Percentiles rank a stretch among this genome's conserved stretches.
phyloP scores from a whole-genome alignment of 768 basidiomycete species.

The Kwoniella sp. region DNA sequence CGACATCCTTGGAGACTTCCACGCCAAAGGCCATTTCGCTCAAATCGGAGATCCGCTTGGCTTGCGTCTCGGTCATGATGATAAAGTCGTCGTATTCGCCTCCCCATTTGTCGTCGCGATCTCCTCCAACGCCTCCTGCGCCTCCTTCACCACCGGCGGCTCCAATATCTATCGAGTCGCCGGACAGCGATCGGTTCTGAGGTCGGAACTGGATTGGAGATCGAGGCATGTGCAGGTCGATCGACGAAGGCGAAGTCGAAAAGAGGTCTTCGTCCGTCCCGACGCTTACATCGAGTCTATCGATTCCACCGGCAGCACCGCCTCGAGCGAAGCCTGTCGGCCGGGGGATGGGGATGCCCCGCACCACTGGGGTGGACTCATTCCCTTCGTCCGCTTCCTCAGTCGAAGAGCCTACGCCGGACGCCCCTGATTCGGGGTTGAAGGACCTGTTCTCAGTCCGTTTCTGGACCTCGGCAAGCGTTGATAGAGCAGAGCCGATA shows the following conservation, averaged over 20 bases:
- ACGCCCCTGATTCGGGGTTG: background rate
- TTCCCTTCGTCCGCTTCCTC: slow-evolving; percentile 5
- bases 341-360: slow-evolving; percentile 2
- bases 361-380: background rate
- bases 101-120: slow-evolving; percentile 11
- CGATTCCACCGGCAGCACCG: background rate
- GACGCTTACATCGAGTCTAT: background rate
- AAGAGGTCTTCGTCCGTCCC: slow-evolving; percentile 11
- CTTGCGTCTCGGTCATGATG: slow-evolving; percentile 89
- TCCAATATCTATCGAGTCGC: background rate
- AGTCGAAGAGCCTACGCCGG: background rate
- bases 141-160: background rate
- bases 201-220: background rate
- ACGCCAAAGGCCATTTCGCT: slow-evolving; percentile 82
- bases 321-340: background rate
- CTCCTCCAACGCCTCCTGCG: background rate
- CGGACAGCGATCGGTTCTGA: background rate
- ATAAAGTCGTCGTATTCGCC: slow-evolving; percentile 87
- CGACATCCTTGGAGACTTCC: slow-evolving; percentile 84
- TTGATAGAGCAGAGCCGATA: slow-evolving; percentile 9
- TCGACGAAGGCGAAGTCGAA: slow-evolving; percentile 1
- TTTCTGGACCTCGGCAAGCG: slow-evolving; percentile 1
- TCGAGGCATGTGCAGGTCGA: slow-evolving; percentile 3
- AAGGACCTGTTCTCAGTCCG: background rate
- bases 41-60: slow-evolving; percentile 78